phyloP scores from a whole-genome alignment of 2,329 filamentous ascomycete genomes.

The Colletotrichum sp. region DNA sequence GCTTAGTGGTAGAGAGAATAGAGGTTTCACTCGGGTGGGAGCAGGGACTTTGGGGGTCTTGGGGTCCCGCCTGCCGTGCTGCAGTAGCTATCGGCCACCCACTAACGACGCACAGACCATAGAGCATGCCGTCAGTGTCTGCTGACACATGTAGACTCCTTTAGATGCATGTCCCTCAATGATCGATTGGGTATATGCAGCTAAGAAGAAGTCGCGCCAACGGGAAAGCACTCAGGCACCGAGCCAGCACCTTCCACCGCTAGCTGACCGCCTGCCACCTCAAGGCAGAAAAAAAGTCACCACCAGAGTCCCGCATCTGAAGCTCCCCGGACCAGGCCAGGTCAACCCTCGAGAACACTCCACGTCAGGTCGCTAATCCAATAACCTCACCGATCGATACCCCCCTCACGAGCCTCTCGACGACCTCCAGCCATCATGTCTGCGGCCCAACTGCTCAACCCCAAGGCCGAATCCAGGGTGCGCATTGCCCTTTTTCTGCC shows the following conservation, averaged over 20 bases:
- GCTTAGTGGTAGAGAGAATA: neutral
- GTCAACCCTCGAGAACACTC: slow-evolving; percentile 21
- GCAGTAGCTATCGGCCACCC: neutral
- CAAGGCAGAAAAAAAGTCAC: slow-evolving; percentile 23
- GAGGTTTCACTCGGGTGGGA: slow-evolving; percentile 8
- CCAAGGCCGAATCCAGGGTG: slow-evolving; percentile 97
- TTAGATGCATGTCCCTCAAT: neutral
- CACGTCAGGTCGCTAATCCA: slow-evolving; percentile 21
- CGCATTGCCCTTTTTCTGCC: slow-evolving; percentile 38
- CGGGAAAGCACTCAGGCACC: neutral
- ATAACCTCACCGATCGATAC: slow-evolving; percentile 16
- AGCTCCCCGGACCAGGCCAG: slow-evolving; percentile 18
- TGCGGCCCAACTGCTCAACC: slow-evolving; percentile 96
- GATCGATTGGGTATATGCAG: neutral
- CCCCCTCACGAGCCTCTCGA: slow-evolving; percentile 15
- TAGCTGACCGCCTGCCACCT: slow-evolving; percentile 18
- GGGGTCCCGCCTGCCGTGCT: neutral
- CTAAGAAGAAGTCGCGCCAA: neutral
- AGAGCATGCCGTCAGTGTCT: neutral
- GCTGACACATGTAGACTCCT: neutral
- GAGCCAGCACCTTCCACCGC: slow-evolving; percentile 21
- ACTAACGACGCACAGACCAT: neutral
- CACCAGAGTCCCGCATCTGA: slow-evolving; percentile 22
- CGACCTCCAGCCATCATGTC: slow-evolving; percentile 68
- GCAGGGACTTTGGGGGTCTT: too few relatives aligned